phyloP scores from a whole-genome alignment of 2,329 filamentous ascomycete species.

The Cladorrhinum sp. region DNA sequence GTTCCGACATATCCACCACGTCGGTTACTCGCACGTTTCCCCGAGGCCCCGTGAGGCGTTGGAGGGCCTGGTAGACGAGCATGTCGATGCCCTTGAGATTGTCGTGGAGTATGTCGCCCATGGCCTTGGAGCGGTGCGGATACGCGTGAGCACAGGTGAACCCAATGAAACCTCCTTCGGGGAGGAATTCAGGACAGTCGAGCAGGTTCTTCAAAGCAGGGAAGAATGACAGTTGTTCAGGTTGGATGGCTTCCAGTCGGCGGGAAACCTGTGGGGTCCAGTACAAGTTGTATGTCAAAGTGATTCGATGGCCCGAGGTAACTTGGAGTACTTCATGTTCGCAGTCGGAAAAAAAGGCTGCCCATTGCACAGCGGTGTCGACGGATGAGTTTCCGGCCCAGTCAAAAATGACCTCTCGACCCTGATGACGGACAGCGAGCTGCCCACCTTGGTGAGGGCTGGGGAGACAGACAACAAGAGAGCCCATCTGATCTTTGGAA shows the following conservation, averaged over 20 bases:
- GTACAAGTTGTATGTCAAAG: not conserved
- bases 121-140: not conserved
- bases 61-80: slow-evolving; percentile 5
- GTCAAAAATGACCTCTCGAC: not conserved
- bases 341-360: not conserved
- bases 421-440: not conserved
- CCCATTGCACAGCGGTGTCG: not conserved
- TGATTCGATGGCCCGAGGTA: slow-evolving; percentile 2
- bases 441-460: not conserved
- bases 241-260: not conserved
- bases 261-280: not conserved
- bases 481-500: not conserved
- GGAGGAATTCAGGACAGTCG: not conserved
- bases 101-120: not conserved
- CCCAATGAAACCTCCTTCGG: not conserved
- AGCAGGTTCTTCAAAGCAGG: not conserved
- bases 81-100: slow-evolving; percentile 9
- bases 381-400: not conserved
- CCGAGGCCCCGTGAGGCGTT: not conserved
- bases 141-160: slow-evolving; percentile 8
- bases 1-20: not conserved
- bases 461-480: not conserved
- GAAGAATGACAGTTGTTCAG: not conserved
- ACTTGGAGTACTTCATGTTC: slow-evolving; percentile 7
- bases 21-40: not conserved